Evolutionary conservation across 805 yeast genomes (phyloP).

Genomic region (Candida pini): DNA sequence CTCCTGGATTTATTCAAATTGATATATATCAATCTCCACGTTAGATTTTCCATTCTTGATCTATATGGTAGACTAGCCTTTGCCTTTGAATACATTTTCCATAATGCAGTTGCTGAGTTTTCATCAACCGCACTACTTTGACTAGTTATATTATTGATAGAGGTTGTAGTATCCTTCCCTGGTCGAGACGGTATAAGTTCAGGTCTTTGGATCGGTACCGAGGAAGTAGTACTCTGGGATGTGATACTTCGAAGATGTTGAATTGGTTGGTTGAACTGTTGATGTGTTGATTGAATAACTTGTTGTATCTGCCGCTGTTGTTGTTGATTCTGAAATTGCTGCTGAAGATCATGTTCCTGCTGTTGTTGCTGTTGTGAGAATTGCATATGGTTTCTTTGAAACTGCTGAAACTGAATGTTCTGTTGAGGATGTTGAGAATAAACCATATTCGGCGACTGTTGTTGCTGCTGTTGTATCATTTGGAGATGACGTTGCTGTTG

Average conservation of each 20-base stretch:
- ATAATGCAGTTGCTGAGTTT: conserved; percentile 47
- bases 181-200: too few relatives aligned
- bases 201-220: too few relatives aligned
- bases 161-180: background rate
- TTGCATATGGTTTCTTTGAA: background rate
- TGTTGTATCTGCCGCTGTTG: background rate
- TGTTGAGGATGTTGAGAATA: background rate
- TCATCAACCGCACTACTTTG: conserved; percentile 24
- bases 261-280: background rate
- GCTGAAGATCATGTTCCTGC: conserved; percentile 1
- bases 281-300: background rate
- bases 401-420: background rate
- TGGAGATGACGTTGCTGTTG: conserved; percentile 3
- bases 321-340: background rate
- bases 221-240: background rate
- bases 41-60: conserved; percentile 73
- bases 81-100: conserved; percentile 81
- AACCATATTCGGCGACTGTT: background rate
- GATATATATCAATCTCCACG: conserved; percentile 83
- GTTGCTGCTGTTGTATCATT: background rate
- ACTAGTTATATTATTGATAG: background rate
- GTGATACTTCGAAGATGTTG: background rate
- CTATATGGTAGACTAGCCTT: conserved; percentile 68
- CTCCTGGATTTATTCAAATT: conserved; percentile 21
- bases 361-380: background rate